Evolutionary conservation across 352 stramenopile species (phyloP).

Genomic region (Phytophthora pinifolia): DNA sequence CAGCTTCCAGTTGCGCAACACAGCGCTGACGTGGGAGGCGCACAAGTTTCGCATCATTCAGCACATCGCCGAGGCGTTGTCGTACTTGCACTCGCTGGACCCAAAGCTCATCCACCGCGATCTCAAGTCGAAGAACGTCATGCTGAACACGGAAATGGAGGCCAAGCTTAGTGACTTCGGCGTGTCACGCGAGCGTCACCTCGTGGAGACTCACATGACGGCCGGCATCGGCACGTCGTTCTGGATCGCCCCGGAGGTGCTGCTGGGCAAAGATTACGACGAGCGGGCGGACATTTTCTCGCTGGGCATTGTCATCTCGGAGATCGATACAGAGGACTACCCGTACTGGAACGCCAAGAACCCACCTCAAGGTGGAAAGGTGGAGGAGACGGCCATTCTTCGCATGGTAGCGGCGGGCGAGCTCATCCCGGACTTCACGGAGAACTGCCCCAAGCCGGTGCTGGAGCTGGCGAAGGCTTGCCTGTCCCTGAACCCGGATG

Average conservation of each 20-base stretch:
- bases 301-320: constrained; percentile 48
- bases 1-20: constrained; percentile 46
- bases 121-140: constrained; percentile 74
- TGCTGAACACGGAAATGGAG: constrained; percentile 63
- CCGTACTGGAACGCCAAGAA: constrained; percentile 67
- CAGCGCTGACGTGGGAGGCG: constrained; percentile 42
- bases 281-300: constrained; percentile 62
- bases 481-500: constrained; percentile 49
- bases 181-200: constrained; percentile 56
- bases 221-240: constrained; percentile 66
- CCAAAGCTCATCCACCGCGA: constrained; percentile 75
- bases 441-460: constrained; percentile 44
- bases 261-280: constrained; percentile 58
- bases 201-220: constrained; percentile 71
- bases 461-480: constrained; percentile 52
- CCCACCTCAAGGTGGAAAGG: constrained; percentile 39
- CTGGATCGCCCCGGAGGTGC: constrained; percentile 72
- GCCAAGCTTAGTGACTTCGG: constrained; percentile 83
- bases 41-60: constrained; percentile 57
- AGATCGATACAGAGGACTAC: constrained; percentile 64
- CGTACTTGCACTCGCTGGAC: constrained; percentile 67
- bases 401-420: constrained; percentile 63
- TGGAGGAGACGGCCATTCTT: constrained; percentile 57
- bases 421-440: constrained; percentile 54
- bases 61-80: constrained; percentile 60